Evolutionary conservation across 495 filamentous ascomycete species (phyloP).

Genomic region (Hypomontagnella submonticulosa): DNA sequence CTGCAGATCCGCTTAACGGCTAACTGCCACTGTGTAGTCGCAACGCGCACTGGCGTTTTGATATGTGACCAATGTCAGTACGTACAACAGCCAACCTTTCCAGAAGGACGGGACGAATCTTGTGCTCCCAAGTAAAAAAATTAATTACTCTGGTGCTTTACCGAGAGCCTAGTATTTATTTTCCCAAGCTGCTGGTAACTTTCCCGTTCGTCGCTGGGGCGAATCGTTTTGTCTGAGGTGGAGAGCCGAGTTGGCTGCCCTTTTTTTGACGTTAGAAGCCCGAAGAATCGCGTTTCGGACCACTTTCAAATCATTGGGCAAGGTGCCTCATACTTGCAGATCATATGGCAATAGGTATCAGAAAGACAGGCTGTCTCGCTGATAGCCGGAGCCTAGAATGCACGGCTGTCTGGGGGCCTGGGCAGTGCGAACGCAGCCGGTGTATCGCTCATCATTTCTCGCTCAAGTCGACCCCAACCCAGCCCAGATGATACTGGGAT

Average conservation of each 20-base stretch:
- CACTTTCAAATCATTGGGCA: conserved; percentile 15
- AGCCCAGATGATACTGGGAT: conserved; percentile 28
- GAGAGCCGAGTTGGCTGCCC: conserved; percentile 3
- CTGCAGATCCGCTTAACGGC: conserved; percentile 43
- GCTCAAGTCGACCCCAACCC: conserved; percentile 40
- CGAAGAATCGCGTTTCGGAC: conserved; percentile 15
- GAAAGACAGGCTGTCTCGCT: conserved; percentile 31
- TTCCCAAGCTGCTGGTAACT: conserved; percentile 36
- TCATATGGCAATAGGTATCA: conserved; percentile 35
- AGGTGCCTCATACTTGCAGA: conserved; percentile 32
- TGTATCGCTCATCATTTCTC: conserved; percentile 32
- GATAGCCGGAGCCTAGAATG: conserved; percentile 36
- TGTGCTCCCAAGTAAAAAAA: conserved; percentile 25
- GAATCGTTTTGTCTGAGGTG: conserved; percentile 2
- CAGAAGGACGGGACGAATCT: conserved; percentile 32
- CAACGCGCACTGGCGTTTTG: conserved; percentile 20
- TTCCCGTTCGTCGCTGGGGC: not conserved
- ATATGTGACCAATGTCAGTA: conserved; percentile 36
- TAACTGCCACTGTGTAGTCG: conserved; percentile 32
- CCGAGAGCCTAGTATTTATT: conserved; percentile 33
- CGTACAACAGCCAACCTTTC: conserved; percentile 29
- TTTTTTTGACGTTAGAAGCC: conserved; percentile 7
- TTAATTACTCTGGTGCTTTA: conserved; percentile 34
- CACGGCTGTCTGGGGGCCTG: conserved; percentile 26
- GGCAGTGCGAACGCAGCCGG: conserved; percentile 26